Evolutionary conservation across 805 yeast genomes (phyloP).

Genomic region (Saturnispora ahearnii): DNA sequence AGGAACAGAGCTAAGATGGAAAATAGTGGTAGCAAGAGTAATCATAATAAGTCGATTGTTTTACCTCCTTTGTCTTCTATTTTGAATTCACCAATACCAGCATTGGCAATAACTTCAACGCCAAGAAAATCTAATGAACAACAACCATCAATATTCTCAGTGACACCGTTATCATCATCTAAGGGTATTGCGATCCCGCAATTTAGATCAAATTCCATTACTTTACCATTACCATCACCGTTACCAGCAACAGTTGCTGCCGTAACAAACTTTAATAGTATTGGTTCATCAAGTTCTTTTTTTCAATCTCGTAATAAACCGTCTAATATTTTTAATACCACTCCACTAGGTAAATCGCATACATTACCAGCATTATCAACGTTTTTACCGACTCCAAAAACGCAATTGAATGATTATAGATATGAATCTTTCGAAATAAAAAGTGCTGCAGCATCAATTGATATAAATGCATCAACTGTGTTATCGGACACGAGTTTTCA

Average conservation of each 20-base stretch:
- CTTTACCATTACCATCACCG: conserved; percentile 5
- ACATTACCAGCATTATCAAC: neutral
- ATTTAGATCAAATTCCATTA: neutral
- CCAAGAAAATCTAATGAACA: conserved; percentile 2
- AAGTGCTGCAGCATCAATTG: neutral
- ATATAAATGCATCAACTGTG: neutral
- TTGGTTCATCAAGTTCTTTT: neutral
- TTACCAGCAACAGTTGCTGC: neutral
- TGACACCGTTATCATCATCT: neutral
- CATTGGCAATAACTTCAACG: conserved; percentile 3
- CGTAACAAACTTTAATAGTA: neutral
- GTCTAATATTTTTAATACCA: neutral
- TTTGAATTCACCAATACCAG: conserved; percentile 5
- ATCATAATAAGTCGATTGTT: neutral
- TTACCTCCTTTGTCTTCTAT: conserved; percentile 9
- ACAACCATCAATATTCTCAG: neutral
- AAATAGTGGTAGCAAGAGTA: neutral
- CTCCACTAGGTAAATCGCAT: neutral
- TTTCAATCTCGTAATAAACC: neutral
- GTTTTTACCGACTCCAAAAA: conserved; percentile 13
- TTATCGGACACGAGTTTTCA: conserved; percentile 1
- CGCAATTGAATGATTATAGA: conserved; percentile 5
- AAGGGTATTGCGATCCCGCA: neutral
- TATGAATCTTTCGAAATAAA: neutral
- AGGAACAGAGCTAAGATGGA: neutral